Conservation (phyloP, 805 yeast species). For the Kodamaea kaohsiungensis region DNA sequence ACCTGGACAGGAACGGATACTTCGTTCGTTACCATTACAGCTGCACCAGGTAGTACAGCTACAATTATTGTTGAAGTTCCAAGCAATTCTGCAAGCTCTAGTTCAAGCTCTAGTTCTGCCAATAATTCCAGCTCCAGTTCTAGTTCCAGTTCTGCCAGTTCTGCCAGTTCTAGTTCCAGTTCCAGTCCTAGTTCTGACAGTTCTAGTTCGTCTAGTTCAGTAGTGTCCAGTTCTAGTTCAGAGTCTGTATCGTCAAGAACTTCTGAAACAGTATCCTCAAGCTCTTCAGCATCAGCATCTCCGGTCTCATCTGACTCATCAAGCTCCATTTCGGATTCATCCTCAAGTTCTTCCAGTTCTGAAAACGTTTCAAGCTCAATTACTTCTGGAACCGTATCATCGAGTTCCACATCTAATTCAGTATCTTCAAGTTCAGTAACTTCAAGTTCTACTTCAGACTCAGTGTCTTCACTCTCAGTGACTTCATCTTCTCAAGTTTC, state of each 20-base stretch:
- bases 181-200: neutral
- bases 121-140: neutral
- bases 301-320: no score
- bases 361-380: no score
- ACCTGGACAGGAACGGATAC: constrained; percentile 15
- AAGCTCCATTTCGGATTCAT: no score
- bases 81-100: neutral
- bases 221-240: no score
- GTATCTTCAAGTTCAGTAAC: neutral
- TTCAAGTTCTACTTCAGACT: neutral
- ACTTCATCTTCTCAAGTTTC: neutral
- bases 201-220: neutral
- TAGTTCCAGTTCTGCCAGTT: neutral
- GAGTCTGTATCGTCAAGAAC: neutral
- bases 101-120: neutral
- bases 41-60: constrained; percentile 10
- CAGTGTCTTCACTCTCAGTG: neutral
- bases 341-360: no score
- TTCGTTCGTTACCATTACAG: constrained; percentile 8
- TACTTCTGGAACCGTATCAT: no score
- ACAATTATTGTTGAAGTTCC: constrained; percentile 17
- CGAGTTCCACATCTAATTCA: no score
- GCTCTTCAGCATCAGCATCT: no score
- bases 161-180: neutral
- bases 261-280: no score